phyloP scores from a whole-genome alignment of 345 rosid species.

The Salix udensis region DNA sequence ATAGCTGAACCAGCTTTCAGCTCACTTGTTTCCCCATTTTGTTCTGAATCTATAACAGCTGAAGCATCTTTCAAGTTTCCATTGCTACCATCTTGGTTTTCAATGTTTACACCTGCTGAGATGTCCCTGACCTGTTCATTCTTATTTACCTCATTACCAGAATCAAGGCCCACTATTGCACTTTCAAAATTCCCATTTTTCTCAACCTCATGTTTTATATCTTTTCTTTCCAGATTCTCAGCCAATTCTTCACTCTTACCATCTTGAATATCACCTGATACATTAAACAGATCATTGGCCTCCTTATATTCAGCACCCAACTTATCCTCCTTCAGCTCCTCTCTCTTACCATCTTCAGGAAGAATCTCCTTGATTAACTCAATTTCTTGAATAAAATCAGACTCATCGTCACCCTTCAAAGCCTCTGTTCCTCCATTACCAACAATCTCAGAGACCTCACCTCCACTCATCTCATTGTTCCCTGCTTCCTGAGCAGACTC shows the following conservation, averaged over 20 bases:
- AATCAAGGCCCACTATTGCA: background rate
- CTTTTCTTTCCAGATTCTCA: background rate
- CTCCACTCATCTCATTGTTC: constrained; percentile 24
- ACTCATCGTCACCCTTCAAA: constrained; percentile 17
- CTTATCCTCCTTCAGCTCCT: constrained; percentile 21
- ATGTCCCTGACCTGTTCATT: constrained; percentile 10
- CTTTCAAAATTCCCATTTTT: background rate
- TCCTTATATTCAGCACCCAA: constrained; percentile 21
- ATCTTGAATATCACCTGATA: background rate
- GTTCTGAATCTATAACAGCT: constrained; percentile 3
- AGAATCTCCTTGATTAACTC: constrained; percentile 13
- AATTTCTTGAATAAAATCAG: constrained; percentile 6
- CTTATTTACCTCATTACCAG: constrained; percentile 13
- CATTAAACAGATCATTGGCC: background rate
- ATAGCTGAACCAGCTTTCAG: constrained; percentile 15
- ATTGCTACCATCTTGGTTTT: constrained; percentile 11
- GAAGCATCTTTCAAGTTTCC: constrained; percentile 19
- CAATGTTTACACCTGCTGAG: background rate
- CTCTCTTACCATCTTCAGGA: constrained; percentile 18
- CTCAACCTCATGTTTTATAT: background rate
- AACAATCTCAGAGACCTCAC: constrained; percentile 17
- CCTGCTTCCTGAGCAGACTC: constrained; percentile 26
- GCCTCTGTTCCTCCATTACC: constrained; percentile 14
- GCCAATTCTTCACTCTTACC: background rate
- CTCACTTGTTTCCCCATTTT: constrained; percentile 1